Conservation (phyloP, 2,329 filamentous ascomycete species). For the Venturia pyrina region DNA sequence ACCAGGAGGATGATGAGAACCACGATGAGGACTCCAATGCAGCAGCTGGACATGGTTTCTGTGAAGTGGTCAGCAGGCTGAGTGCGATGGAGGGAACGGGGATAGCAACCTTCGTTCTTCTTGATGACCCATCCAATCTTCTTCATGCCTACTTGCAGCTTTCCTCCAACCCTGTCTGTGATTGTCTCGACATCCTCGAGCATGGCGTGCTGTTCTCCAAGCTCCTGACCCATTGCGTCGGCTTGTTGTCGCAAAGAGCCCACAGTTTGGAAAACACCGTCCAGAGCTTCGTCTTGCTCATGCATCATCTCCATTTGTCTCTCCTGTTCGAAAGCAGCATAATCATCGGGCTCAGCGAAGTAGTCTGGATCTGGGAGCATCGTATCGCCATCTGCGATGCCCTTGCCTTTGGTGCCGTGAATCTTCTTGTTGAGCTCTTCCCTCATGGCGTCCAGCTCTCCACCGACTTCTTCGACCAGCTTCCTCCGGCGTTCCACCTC, state of each 20-base stretch:
- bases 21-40: conserved; percentile 79
- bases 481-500: conserved; percentile 73
- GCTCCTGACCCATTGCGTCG: conserved; percentile 87
- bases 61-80: conserved; percentile 14
- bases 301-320: conserved; percentile 86
- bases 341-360: conserved; percentile 48
- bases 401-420: conserved; percentile 28
- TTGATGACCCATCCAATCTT: conserved; percentile 77
- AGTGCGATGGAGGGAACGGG: background rate
- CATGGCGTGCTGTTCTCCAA: conserved; percentile 90
- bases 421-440: conserved; percentile 61
- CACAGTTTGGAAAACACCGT: conserved; percentile 87
- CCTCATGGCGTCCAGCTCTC: conserved; percentile 82
- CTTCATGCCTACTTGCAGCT: conserved; percentile 76
- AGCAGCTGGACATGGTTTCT: conserved; percentile 74
- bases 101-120: conserved; percentile 72
- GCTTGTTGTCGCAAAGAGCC: conserved; percentile 85
- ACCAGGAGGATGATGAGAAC: conserved; percentile 80
- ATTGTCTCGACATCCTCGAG: conserved; percentile 75
- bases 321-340: conserved; percentile 79
- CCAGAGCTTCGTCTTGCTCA: conserved; percentile 87
- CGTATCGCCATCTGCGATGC: conserved; percentile 26
- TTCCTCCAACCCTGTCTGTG: conserved; percentile 77
- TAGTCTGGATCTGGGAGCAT: conserved; percentile 51
- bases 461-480: conserved; percentile 80